A percentile compares a stretch with the other conserved stretches of the same genome.
Conservation (phyloP, 805 yeast genomes). For the Saccharomyces paradoxus region DNA sequence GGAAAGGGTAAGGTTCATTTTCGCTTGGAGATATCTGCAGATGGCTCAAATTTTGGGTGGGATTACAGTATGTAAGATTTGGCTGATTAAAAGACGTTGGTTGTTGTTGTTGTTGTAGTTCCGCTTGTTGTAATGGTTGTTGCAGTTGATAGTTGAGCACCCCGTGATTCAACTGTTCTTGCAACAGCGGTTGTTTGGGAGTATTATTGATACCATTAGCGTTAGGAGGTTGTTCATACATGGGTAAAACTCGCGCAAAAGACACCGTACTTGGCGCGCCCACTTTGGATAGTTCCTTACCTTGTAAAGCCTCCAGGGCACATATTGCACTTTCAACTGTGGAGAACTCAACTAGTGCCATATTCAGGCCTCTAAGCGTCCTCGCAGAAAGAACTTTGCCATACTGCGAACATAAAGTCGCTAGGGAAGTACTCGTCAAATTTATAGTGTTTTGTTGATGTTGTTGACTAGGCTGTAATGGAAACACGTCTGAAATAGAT, state of each 20-base stretch:
- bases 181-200: conserved; percentile 23
- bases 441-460: conserved; percentile 39
- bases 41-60: conserved; percentile 3
- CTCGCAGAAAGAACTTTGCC: conserved; percentile 57
- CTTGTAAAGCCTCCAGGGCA: conserved; percentile 71
- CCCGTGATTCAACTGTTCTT: conserved; percentile 29
- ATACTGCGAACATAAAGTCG: conserved; percentile 52
- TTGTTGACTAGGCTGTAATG: conserved; percentile 43
- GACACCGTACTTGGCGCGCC: conserved; percentile 72
- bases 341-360: conserved; percentile 66
- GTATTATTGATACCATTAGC: not conserved
- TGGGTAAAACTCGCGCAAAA: conserved; percentile 63
- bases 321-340: conserved; percentile 67
- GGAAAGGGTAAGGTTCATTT: conserved; percentile 31
- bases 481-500: conserved; percentile 60
- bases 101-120: not conserved
- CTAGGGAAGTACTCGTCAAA: conserved; percentile 39
- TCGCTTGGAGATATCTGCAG: conserved; percentile 12
- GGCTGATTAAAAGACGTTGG: conserved; percentile 6
- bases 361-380: conserved; percentile 43
- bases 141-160: conserved; percentile 28
- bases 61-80: conserved; percentile 9
- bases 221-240: conserved; percentile 24
- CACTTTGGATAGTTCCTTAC: conserved; percentile 66
- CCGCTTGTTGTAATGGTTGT: conserved; percentile 23